Percentiles rank a stretch among this genome's conserved stretches.
Evolutionary conservation across 139 green algal genomes (phyloP).

Genomic region (Ostreobium quekettii): DNA sequence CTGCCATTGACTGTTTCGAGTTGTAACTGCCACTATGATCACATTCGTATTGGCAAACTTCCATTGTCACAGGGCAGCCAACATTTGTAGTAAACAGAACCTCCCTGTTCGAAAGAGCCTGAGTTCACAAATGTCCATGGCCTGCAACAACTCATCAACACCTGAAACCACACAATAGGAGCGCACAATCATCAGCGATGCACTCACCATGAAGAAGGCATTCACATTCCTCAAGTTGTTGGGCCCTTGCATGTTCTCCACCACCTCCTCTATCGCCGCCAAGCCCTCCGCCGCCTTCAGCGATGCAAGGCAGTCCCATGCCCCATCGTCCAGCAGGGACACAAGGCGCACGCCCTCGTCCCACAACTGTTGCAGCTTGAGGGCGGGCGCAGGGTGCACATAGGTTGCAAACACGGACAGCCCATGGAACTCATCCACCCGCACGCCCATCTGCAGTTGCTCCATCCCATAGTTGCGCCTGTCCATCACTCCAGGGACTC

Average conservation of each 20-base stretch:
- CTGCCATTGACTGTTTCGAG: too few species aligned
- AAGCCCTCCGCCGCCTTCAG: conserved; percentile 20
- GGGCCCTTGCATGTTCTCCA: neutral
- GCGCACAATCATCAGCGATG: too few species aligned
- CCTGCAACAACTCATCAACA: too few species aligned
- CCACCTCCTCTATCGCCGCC: conserved; percentile 28
- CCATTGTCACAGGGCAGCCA: too few species aligned
- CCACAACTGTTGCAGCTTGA: conserved; percentile 56
- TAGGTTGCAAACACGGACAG: conserved; percentile 35
- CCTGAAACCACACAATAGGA: too few species aligned
- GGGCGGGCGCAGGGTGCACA: conserved; percentile 37
- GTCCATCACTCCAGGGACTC: neutral
- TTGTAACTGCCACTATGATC: too few species aligned
- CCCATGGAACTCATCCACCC: conserved; percentile 51
- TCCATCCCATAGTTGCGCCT: conserved; percentile 28
- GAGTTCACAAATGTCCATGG: too few species aligned
- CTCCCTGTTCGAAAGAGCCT: too few species aligned
- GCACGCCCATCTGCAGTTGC: conserved; percentile 43
- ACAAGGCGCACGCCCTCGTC: conserved; percentile 50
- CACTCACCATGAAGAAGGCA: conserved; percentile 39
- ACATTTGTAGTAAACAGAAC: too few species aligned
- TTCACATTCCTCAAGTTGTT: conserved; percentile 34
- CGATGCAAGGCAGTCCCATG: conserved; percentile 26
- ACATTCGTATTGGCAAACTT: too few species aligned
- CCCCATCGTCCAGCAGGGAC: conserved; percentile 40